Percentiles rank a stretch among this genome's conserved stretches.
Evolutionary conservation across 1,284 basidiomycete species (phyloP).

Genomic region (Uromyces viciae-fabae): DNA sequence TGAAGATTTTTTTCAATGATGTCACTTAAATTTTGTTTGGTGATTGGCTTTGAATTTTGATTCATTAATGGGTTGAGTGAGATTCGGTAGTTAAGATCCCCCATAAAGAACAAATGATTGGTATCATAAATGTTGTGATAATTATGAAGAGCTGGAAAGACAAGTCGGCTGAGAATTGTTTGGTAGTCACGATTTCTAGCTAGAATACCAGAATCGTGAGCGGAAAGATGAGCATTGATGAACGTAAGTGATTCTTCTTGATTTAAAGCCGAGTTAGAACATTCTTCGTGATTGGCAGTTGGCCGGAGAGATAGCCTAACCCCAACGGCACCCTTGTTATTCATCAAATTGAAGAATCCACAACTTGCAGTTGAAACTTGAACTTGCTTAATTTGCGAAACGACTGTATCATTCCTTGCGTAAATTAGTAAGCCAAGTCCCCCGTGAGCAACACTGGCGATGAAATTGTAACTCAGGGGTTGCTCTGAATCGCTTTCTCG

Average conservation of each 20-base stretch:
- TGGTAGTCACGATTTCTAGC: conserved; percentile 75
- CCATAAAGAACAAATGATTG: conserved; percentile 54
- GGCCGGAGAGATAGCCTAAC: conserved; percentile 62
- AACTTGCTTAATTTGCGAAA: conserved; percentile 9
- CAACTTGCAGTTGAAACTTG: conserved; percentile 16
- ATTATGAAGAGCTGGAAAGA: conserved; percentile 61
- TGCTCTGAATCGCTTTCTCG: not conserved
- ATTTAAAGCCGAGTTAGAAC: conserved; percentile 2
- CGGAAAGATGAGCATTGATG: conserved; percentile 81
- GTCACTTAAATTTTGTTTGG: conserved; percentile 48
- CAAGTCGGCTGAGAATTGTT: conserved; percentile 70
- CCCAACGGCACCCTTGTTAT: conserved; percentile 93
- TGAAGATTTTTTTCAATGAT: conserved; percentile 47
- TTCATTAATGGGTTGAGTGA: conserved; percentile 47
- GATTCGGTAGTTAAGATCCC: conserved; percentile 55
- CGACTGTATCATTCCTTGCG: conserved; percentile 34
- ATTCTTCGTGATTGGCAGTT: not conserved
- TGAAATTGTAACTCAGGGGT: conserved; percentile 16
- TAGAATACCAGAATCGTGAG: conserved; percentile 70
- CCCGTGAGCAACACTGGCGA: conserved; percentile 17
- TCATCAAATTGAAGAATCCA: conserved; percentile 62
- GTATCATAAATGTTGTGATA: conserved; percentile 52
- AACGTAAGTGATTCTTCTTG: conserved; percentile 63
- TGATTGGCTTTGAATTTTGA: conserved; percentile 57
- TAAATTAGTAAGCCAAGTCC: conserved; percentile 35